Evolutionary conservation across 805 yeast genomes (phyloP).

Genomic region (Nakazawaea wyomingensis): DNA sequence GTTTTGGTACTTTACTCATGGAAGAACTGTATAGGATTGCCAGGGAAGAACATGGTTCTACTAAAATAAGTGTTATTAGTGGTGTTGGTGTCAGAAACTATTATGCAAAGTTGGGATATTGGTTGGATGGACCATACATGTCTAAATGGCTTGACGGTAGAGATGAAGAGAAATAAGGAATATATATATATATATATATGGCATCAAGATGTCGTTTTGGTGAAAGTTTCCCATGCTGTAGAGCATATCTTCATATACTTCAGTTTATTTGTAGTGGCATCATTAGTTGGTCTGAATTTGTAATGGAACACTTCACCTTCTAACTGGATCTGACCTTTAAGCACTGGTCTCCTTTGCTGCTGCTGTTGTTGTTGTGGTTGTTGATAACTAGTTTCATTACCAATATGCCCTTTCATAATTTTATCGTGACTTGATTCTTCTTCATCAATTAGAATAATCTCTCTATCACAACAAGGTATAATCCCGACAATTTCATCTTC

Average conservation of each 20-base stretch:
- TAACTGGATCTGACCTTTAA: constrained; percentile 15
- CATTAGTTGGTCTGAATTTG: neutral
- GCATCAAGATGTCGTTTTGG: neutral
- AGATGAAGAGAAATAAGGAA: neutral
- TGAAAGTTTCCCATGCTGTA: constrained; percentile 21
- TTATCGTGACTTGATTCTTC: neutral
- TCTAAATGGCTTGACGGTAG: constrained; percentile 48
- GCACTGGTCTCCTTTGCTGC: constrained; percentile 18
- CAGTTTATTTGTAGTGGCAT: constrained; percentile 11
- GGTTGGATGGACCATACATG: constrained; percentile 95
- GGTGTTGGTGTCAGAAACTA: constrained; percentile 98
- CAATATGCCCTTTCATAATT: neutral
- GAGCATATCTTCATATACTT: constrained; percentile 21
- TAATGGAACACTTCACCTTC: constrained; percentile 6
- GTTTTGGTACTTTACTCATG: constrained; percentile 95
- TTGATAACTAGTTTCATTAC: no score
- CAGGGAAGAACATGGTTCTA: constrained; percentile 88
- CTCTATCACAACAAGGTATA: no score
- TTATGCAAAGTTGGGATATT: constrained; percentile 87
- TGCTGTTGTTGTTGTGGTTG: neutral
- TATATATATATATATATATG: constrained; percentile 3
- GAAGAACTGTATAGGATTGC: constrained; percentile 98
- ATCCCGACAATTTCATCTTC: no score
- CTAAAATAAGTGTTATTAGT: constrained; percentile 86
- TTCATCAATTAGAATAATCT: no score